Percentiles rank a stretch among this genome's conserved stretches.
Conservation (phyloP, 2,329 filamentous ascomycete species). For the Pezicula radicicola region DNA sequence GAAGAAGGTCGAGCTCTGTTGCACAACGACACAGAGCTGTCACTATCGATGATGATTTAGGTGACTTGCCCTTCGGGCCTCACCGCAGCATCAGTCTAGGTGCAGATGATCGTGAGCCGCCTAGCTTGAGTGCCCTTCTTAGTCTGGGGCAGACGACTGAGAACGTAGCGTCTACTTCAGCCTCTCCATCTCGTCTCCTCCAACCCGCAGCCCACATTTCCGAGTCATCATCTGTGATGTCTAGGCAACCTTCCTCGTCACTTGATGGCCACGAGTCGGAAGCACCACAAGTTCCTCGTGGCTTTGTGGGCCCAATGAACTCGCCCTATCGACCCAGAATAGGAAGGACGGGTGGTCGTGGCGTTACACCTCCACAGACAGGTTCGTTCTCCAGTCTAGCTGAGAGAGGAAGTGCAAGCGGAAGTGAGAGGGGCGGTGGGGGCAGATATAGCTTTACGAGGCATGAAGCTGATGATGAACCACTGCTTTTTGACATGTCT, state of each 20-base stretch:
- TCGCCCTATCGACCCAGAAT: slow-evolving; percentile 27
- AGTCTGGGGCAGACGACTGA: slow-evolving; percentile 40
- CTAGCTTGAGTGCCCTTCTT: slow-evolving; percentile 62
- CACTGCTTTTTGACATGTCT: slow-evolving; percentile 69
- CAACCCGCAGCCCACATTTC: slow-evolving; percentile 28
- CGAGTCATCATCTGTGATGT: slow-evolving; percentile 20
- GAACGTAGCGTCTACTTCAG: slow-evolving; percentile 27
- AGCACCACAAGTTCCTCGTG: slow-evolving; percentile 19
- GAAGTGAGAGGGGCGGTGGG: slow-evolving; percentile 31
- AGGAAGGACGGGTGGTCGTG: slow-evolving; percentile 26
- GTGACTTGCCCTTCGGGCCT: slow-evolving; percentile 55
- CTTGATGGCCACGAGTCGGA: slow-evolving; percentile 23
- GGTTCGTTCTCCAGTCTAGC: slow-evolving; percentile 32
- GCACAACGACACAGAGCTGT: slow-evolving; percentile 58
- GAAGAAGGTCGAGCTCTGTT: slow-evolving; percentile 66
- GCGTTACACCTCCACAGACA: slow-evolving; percentile 26
- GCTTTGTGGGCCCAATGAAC: slow-evolving; percentile 22
- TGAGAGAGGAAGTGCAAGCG: slow-evolving; percentile 27
- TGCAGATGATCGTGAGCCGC: slow-evolving; percentile 59
- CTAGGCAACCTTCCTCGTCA: slow-evolving; percentile 23
- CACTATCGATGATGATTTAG: slow-evolving; percentile 55
- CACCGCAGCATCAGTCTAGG: slow-evolving; percentile 68
- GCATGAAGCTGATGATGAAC: slow-evolving; percentile 62
- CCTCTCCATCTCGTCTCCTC: slow-evolving; percentile 27
- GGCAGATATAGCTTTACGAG: slow-evolving; percentile 42